Evolutionary conservation across 768 basidiomycete genomes (phyloP), one percentile per base, ranked within the genome.

Genomic region (Kwoniella dendrophila): DNA sequence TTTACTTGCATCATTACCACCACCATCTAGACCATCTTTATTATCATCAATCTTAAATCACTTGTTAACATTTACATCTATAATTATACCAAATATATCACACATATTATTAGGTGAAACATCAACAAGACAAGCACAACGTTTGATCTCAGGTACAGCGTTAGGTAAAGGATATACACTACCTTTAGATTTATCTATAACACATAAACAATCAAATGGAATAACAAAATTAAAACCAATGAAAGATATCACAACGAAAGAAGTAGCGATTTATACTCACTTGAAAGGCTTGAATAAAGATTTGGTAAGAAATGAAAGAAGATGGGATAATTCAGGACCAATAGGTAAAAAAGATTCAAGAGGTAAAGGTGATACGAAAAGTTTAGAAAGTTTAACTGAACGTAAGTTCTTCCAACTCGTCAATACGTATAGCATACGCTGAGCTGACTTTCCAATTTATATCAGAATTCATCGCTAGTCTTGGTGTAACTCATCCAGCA

Each of bases 71-170:
- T 44, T 65, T 26, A 54, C 66, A 8, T 50, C 74, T 10, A 33
- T 38, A 10, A 56, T 63, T 43, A 44, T 76, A 1, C 76, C 75
- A 8, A 63, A 69, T 41, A 61, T 76, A 51, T 65, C 70, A 0
- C 77, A 78, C 33, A 38, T 78, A 18, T 61, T 78, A 1, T 40
- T 72, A 16, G 77, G 74, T 20, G 77, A 77, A 44, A 78, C 77
- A 11, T 72, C 75, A 12, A 75, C 77, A 0, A 64, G 77, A 27
- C 73, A 74, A 64, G 75, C 77, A 4, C 70, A 75, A 34, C 57
- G 70, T 20, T 59, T 78, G 43, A 77, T 78, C 6, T 54, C 69
- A 12, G 71, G 67, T 16, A 71, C 75, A 36, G 75, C 77, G 2
- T 54, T 66, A 14, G 77, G 77, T 12, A 60, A 68, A 34, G 77